Evolutionary conservation across 345 rosid genomes (phyloP).

Genomic region (Eutrema japonicum): DNA sequence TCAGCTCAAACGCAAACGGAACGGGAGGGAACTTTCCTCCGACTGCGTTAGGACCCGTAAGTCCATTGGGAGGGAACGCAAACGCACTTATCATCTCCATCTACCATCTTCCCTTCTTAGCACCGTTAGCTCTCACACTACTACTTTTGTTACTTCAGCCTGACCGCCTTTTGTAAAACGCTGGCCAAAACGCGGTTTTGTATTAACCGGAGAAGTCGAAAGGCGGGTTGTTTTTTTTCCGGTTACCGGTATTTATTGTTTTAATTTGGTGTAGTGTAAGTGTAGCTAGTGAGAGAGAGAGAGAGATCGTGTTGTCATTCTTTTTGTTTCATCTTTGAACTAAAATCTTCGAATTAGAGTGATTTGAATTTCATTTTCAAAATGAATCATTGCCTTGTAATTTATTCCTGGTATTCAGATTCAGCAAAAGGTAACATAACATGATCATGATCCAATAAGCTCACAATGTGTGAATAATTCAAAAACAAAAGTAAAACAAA

Average conservation of each 20-base stretch:
- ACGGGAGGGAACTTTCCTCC: conserved; percentile 51
- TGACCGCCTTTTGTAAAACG: conserved; percentile 30
- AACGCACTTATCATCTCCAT: conserved; percentile 41
- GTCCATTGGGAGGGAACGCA: conserved; percentile 55
- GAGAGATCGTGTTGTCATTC: conserved; percentile 32
- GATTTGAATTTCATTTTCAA: conserved; percentile 12
- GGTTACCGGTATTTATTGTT: conserved; percentile 26
- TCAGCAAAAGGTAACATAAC: neutral
- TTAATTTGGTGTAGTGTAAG: conserved; percentile 31
- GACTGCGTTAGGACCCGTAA: conserved; percentile 65
- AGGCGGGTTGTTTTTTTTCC: conserved; percentile 4
- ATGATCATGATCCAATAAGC: conserved; percentile 3
- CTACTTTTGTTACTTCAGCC: conserved; percentile 39
- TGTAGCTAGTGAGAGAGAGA: conserved; percentile 24
- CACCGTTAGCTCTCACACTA: conserved; percentile 45
- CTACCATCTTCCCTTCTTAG: conserved; percentile 39
- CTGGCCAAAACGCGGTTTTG: conserved; percentile 18
- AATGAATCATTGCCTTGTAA: conserved; percentile 19
- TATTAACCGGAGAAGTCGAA: conserved; percentile 27
- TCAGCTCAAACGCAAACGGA: conserved; percentile 57
- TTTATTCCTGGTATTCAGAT: neutral
- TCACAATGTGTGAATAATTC: no score
- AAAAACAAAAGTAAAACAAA: no score
- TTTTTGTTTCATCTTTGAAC: conserved; percentile 33
- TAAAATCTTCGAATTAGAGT: conserved; percentile 10